Base-by-base conservation (phyloP, 2,329 filamentous ascomycete genomes). In the Arthroderma uncinatum region DNA sequence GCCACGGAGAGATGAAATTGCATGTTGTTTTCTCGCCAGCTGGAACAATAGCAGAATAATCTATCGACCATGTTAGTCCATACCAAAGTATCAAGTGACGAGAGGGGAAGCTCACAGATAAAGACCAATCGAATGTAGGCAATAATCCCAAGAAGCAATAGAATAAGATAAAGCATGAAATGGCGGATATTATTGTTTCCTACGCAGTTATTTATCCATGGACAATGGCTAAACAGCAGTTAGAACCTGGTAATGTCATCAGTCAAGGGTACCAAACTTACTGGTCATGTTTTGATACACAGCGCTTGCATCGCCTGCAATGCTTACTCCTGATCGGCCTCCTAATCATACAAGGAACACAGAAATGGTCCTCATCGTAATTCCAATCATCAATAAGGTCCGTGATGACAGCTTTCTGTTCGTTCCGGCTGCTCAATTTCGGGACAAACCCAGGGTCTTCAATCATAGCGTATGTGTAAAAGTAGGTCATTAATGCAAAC, bases 221-320 rank as follows among this genome's bases (percentile, higher is more conserved):
- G 93, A 67, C 93, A 98, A 69, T 98, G 93, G 67, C 89, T 94
- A 62, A n/a, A 47, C 39, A n/a, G 10, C 2, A 54, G 33, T 55
- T 19, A 33, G 57, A 61, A 47, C 61, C 23, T 9, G n/a, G 55
- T 48, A 61, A 47, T 23, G 3, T 23, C 21, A 36, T 50, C 1
- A 37, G 23, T 30, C 19, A 48, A 16, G 8, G 6, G 9, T 10
- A n/a, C 36, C 25, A 16, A 30, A 79, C 88, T 79, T 74, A 94
- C 89, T 98, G 93, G 68, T 98, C 93, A 73, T 95, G 89, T 72
- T 94, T 95, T 56, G 92, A 90, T 56, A 98, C 88, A 70, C 93
- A 98, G 62, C 92, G 86, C 65, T 87, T 83, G 70, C 93, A 98
- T 60, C 88, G 81, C 67, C 86, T 86, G 75, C 93, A 98, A 73